Conservation (phyloP, 2,329 filamentous ascomycete species). For the Verticillium nubilum region DNA sequence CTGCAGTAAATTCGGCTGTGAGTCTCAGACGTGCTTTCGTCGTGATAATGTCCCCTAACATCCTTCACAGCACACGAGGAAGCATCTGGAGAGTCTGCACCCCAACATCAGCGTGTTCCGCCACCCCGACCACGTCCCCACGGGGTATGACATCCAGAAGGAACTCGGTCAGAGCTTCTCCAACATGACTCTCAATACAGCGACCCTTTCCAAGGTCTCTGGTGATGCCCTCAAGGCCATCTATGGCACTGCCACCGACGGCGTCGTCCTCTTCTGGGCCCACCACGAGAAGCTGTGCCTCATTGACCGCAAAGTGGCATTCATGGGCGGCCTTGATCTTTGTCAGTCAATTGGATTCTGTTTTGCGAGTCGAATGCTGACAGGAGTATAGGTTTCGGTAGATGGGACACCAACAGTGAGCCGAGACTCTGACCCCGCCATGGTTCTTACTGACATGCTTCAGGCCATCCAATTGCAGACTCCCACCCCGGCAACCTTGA, state of each 20-base stretch:
- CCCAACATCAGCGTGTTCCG: conserved; percentile 84
- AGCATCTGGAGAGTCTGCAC: conserved; percentile 69
- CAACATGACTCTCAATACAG: conserved; percentile 38
- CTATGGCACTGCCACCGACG: conserved; percentile 70
- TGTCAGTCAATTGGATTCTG: conserved; percentile 37
- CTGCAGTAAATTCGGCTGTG: conserved; percentile 34
- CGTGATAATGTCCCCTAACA: conserved; percentile 13
- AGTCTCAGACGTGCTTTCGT: conserved; percentile 46
- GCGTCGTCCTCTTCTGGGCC: conserved; percentile 83
- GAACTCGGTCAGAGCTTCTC: conserved; percentile 60
- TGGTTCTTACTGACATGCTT: conserved; percentile 7
- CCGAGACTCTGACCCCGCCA: neutral
- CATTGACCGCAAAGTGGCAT: conserved; percentile 71
- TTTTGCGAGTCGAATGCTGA: conserved; percentile 15
- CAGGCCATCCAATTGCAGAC: conserved; percentile 73
- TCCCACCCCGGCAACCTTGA: conserved; percentile 74
- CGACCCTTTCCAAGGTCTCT: conserved; percentile 60
- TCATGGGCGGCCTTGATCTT: conserved; percentile 88
- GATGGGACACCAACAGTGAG: conserved; percentile 77
- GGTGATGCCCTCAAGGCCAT: conserved; percentile 69
- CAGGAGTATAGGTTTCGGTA: conserved; percentile 57
- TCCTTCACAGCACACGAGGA: conserved; percentile 63
- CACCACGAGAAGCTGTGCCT: conserved; percentile 90
- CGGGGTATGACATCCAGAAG: conserved; percentile 60
- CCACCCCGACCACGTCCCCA: conserved; percentile 82